These are phyloP conservation scores for Orbilia javanica DNA, from an alignment of 2,329 filamentous ascomycete genomes.

Conservation along the genomic window DNA sequence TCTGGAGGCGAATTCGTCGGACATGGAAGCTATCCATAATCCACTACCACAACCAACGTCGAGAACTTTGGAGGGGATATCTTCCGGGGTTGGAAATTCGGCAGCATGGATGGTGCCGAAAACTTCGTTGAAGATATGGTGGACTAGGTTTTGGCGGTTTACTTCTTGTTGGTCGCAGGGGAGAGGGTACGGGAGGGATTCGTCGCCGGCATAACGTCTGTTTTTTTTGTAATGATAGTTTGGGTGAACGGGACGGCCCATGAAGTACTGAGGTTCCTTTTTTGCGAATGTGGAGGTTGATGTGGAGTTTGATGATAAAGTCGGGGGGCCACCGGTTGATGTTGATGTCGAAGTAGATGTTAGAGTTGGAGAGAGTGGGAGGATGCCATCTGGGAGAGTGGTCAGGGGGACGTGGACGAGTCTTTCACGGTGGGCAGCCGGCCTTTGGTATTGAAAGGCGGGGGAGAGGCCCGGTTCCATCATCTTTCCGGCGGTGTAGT, in stretches of 20 bases:
- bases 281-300: constrained; percentile 1
- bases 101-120: constrained; percentile 74
- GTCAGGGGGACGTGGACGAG: constrained; percentile 47
- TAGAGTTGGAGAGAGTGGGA: constrained; percentile 16
- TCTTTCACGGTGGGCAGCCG: constrained; percentile 46
- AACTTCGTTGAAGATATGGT: constrained; percentile 82
- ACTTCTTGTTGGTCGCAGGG: constrained; percentile 89
- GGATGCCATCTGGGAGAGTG: constrained; percentile 31
- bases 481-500: constrained; percentile 38
- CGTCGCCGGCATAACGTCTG: constrained; percentile 81
- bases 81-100: constrained; percentile 64
- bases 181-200: constrained; percentile 79
- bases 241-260: constrained; percentile 55
- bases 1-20: constrained; percentile 60
- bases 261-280: constrained; percentile 47
- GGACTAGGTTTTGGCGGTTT: constrained; percentile 86
- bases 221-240: constrained; percentile 54
- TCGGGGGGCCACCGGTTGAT: background rate
- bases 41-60: constrained; percentile 89
- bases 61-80: constrained; percentile 78
- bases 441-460: constrained; percentile 53
- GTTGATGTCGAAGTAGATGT: background rate
- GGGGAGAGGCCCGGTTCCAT: constrained; percentile 58
- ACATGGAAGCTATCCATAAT: constrained; percentile 80
- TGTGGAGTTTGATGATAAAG: too few species aligned